A percentile compares a stretch with the other conserved stretches of the same genome.
These are phyloP conservation scores for Wickerhamomyces chambardii DNA, from an alignment of 805 yeast species.

Conservation along the genomic window DNA sequence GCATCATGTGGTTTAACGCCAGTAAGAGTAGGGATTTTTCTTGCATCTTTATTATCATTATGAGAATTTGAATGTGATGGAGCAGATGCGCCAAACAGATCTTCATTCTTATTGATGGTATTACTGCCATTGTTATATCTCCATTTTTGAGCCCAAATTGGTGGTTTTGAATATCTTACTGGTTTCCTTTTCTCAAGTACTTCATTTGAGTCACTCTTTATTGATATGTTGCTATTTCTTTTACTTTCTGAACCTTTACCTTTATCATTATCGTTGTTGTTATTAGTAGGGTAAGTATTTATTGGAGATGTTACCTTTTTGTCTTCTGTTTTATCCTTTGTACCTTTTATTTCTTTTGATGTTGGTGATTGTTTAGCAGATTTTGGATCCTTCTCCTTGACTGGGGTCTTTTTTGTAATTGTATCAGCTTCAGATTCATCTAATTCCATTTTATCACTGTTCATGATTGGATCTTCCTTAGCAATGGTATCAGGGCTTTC, in stretches of 20 bases:
- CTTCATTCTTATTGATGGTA: neutral
- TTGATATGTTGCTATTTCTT: slow-evolving; percentile 6
- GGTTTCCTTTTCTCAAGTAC: slow-evolving; percentile 34
- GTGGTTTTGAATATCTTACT: slow-evolving; percentile 51
- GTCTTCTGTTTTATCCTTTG: slow-evolving; percentile 9
- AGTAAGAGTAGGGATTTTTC: slow-evolving; percentile 44
- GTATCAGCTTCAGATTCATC: neutral
- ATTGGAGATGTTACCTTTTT: neutral
- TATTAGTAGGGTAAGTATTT: slow-evolving; percentile 16
- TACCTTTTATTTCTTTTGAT: neutral
- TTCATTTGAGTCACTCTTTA: slow-evolving; percentile 18
- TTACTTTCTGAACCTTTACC: too few relatives aligned
- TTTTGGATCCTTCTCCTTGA: neutral
- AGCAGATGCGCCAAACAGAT: neutral
- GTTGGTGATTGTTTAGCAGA: neutral
- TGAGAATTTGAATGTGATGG: slow-evolving; percentile 9
- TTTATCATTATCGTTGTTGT: slow-evolving; percentile 15
- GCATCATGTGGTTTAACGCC: slow-evolving; percentile 77
- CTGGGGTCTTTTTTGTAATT: neutral
- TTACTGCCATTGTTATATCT: slow-evolving; percentile 21
- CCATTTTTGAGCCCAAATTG: slow-evolving; percentile 82
- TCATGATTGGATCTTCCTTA: neutral
- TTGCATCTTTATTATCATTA: slow-evolving; percentile 8
- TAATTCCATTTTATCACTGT: neutral
- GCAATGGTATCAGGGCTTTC: slow-evolving; percentile 1